phyloP scores from a whole-genome alignment of 1,139 yeast genomes.

The Candida albicans region DNA sequence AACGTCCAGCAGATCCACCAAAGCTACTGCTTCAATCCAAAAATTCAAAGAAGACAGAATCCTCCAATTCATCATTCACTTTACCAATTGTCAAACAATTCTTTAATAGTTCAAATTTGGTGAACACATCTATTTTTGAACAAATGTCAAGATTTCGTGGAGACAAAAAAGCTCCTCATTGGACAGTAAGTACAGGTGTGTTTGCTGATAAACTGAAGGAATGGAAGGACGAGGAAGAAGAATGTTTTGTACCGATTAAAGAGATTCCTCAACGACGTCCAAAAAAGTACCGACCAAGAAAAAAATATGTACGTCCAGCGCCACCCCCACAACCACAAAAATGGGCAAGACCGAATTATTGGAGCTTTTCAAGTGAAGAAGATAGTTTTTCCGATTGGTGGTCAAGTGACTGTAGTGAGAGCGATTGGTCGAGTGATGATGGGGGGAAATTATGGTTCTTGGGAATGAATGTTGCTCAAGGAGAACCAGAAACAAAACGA shows the following conservation, averaged over 20 bases:
- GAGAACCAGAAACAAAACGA: background rate
- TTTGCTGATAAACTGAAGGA: slow-evolving; percentile 12
- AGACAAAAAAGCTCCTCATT: slow-evolving; percentile 6
- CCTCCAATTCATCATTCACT: background rate
- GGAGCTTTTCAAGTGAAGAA: slow-evolving; percentile 6
- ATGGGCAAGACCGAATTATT: slow-evolving; percentile 1
- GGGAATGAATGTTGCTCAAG: slow-evolving; percentile 1
- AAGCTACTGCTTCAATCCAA: background rate
- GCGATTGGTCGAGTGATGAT: slow-evolving; percentile 3
- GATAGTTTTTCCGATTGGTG: background rate
- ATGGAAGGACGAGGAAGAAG: slow-evolving; percentile 1
- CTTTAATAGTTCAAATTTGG: background rate
- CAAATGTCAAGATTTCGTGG: background rate
- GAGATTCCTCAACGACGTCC: slow-evolving; percentile 5
- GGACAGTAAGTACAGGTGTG: slow-evolving; percentile 12
- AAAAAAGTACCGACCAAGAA: background rate
- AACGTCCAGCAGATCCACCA: background rate
- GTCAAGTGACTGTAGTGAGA: background rate
- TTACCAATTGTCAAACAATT: slow-evolving; percentile 1
- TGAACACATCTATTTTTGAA: slow-evolving; percentile 1
- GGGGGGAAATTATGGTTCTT: slow-evolving; percentile 11
- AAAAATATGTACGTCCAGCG: background rate
- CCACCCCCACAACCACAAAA: background rate
- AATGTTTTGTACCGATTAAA: background rate
- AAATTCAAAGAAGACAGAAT: background rate